These are phyloP conservation scores for Musa beccarii DNA, from an alignment of 176 grass and related monocot species.

Conservation along the genomic window DNA sequence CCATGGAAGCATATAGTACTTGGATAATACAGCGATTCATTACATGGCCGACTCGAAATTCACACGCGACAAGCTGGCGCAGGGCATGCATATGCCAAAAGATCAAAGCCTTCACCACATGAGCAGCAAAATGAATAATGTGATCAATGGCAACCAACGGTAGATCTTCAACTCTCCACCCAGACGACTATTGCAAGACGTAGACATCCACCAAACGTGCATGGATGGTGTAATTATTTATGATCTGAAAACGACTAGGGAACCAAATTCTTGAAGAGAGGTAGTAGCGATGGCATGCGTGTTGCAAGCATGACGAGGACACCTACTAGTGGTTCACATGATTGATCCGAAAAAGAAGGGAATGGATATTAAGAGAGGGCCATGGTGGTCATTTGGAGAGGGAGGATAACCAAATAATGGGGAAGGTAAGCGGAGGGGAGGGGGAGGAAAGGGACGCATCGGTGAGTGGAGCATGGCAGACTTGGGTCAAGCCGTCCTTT, in stretches of 20 bases:
- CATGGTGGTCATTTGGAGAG: too few species aligned
- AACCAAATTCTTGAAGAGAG: neutral
- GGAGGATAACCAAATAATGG: too few species aligned
- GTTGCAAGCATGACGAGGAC: too few species aligned
- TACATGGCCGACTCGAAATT: neutral
- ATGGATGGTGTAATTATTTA: neutral
- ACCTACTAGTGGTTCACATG: too few species aligned
- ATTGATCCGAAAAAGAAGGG: too few species aligned
- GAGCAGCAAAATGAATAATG: neutral
- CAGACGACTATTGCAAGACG: neutral
- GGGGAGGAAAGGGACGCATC: too few species aligned
- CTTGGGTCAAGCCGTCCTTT: too few species aligned
- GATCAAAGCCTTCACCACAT: neutral
- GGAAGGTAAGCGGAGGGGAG: too few species aligned
- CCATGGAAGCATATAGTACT: too few species aligned
- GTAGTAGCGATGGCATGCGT: neutral
- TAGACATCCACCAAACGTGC: neutral
- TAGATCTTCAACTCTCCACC: neutral
- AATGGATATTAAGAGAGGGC: too few species aligned
- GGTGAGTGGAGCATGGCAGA: too few species aligned
- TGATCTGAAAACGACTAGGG: neutral
- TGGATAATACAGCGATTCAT: neutral
- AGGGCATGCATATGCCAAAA: neutral
- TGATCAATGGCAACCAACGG: neutral
- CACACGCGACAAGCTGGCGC: neutral